These are phyloP conservation scores for Mucor ambiguus DNA, from an alignment of 371 early-diverging fungal genomes.

Conservation along the genomic window DNA sequence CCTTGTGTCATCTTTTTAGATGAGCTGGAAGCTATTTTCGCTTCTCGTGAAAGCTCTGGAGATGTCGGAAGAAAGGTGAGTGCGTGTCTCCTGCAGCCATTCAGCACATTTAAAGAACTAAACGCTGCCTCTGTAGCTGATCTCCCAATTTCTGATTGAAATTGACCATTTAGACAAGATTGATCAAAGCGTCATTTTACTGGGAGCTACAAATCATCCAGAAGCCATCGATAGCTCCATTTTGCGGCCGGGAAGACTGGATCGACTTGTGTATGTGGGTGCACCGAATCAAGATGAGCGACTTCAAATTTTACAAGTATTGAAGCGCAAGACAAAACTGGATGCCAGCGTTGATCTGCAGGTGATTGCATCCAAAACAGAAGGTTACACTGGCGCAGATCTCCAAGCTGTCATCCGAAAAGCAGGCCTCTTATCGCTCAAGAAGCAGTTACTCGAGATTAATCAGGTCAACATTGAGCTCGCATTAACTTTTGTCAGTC, in stretches of 20 bases:
- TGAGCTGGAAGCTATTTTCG: conserved; percentile 95
- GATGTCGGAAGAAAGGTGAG: conserved; percentile 66
- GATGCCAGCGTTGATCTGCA: conserved; percentile 55
- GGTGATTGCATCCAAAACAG: conserved; percentile 49
- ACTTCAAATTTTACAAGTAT: conserved; percentile 70
- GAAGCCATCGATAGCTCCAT: conserved; percentile 80
- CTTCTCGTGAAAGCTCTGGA: conserved; percentile 59
- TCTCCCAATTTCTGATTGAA: conserved; percentile 79
- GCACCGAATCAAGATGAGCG: conserved; percentile 73
- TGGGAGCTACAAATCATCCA: conserved; percentile 93
- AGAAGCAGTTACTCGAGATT: conserved; percentile 9
- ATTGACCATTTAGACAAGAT: conserved; percentile 68
- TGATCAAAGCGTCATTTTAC: conserved; percentile 60
- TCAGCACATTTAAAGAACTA: no score
- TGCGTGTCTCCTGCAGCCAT: not conserved
- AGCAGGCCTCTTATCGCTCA: conserved; percentile 69
- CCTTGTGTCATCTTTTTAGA: conserved; percentile 99
- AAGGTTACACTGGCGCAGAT: conserved; percentile 82
- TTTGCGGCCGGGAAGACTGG: conserved; percentile 89
- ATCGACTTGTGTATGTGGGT: conserved; percentile 79
- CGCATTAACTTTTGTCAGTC: conserved; percentile 15
- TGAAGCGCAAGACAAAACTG: conserved; percentile 56
- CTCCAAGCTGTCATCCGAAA: conserved; percentile 79
- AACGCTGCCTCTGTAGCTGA: conserved; percentile 40
- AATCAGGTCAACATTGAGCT: conserved; percentile 15